phyloP scores from a whole-genome alignment of 495 filamentous ascomycete species.

The Copromyces sp. region DNA sequence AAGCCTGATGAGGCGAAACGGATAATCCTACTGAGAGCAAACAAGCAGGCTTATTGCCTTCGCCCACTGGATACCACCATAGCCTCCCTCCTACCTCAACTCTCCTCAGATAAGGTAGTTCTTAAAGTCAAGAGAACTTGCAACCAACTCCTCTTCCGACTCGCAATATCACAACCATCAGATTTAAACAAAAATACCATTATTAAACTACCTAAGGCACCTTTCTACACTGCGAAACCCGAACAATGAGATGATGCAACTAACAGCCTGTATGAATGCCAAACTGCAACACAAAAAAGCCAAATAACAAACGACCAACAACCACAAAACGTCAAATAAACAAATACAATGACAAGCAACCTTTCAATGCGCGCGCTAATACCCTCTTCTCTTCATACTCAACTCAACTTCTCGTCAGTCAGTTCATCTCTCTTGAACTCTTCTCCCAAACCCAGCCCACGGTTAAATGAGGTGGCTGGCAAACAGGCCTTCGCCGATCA shows the following conservation, averaged over 20 bases:
- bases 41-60: too few relatives aligned
- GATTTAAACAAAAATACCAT: not conserved
- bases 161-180: not conserved
- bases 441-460: not conserved
- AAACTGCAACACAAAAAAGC: not conserved
- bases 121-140: not conserved
- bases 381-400: not conserved
- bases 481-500: not conserved
- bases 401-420: not conserved
- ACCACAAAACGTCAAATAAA: not conserved
- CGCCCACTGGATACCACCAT: too few relatives aligned
- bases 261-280: not conserved
- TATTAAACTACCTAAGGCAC: not conserved
- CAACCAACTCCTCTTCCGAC: not conserved
- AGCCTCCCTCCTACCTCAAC: too few relatives aligned
- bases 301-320: not conserved
- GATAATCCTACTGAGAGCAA: too few relatives aligned
- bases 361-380: not conserved
- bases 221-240: not conserved
- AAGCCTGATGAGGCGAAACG: too few relatives aligned
- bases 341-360: not conserved
- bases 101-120: not conserved
- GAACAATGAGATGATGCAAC: not conserved
- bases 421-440: not conserved
- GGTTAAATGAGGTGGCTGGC: not conserved